Base-by-base conservation (phyloP, 371 early-diverging fungal species). In the Mortierella polycephala region DNA sequence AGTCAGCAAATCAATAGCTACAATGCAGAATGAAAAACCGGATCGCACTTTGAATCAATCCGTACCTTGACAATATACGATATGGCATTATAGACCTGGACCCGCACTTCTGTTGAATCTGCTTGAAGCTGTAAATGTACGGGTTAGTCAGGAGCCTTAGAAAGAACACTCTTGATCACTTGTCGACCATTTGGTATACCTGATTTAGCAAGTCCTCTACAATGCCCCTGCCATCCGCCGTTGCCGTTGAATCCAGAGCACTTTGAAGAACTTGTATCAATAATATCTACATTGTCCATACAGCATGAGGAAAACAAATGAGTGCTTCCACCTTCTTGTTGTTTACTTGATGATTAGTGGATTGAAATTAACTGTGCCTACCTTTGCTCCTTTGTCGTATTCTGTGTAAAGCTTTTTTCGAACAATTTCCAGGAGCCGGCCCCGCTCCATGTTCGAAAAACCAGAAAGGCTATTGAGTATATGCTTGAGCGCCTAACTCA, bases 41-140 rank as follows among this genome's bases (percentile, higher is more conserved):
- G 30, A 30, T 30, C 30, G 30, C 30, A 30, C 30, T 30, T 30
- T 30, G 30, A 30, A 4, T 30, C 30, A 30, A 30, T 30, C 30
- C 4, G 18, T 79, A 87, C 87, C 80, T 83, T 83, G 54, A 85
- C 52, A 16, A 87, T 68, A 12, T 76, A 63, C 13, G 81, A 74
- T 6, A 87, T 84, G 20, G 84, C 76, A 23, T 69, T 80, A 45
- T 86, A 86, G 2, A 83, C 67, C 51, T 85, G 86, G 37, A 82
- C 85, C 42, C 81, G 81, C 2, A 87, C 82, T 44, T 86, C 83
- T 45, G 84, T 87, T 9, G 86, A 87, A 37, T 76, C 81, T 5
- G 84, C 75, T 18, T 64, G 67, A 10, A 84, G 68, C 84, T 86
- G 51, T 30, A 23, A 12, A 14, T 18, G 12, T 18, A 12, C 21